Percentiles rank a stretch among this genome's conserved stretches.
phyloP scores from a whole-genome alignment of 2,329 filamentous ascomycete species.

The Monilinia fructicola region DNA sequence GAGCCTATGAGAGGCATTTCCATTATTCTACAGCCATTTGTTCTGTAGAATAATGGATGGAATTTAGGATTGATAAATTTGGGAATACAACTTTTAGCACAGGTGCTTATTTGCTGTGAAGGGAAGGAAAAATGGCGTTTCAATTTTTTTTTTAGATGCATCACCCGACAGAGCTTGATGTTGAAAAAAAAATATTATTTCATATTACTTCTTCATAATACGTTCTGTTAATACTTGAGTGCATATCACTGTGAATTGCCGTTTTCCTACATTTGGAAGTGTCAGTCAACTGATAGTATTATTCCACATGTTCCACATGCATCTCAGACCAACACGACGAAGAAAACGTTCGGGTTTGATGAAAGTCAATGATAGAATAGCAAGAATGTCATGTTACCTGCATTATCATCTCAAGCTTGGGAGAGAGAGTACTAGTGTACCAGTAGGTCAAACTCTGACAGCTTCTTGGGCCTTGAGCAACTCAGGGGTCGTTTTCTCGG shows the following conservation, averaged over 20 bases:
- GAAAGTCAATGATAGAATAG: too few relatives aligned
- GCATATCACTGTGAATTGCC: neutral
- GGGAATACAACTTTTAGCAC: slow-evolving; percentile 13
- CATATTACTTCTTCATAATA: neutral
- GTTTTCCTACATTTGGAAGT: too few relatives aligned
- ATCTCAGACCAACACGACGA: too few relatives aligned
- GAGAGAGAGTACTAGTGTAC: too few relatives aligned
- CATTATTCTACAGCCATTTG: too few relatives aligned
- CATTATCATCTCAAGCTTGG: too few relatives aligned
- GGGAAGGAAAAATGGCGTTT: slow-evolving; percentile 17
- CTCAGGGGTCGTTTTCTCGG: neutral
- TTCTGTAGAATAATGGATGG: neutral
- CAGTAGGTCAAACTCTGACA: neutral
- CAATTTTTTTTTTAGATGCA: neutral
- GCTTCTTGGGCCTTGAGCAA: neutral
- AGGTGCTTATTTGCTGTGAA: slow-evolving; percentile 10
- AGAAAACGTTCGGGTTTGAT: too few relatives aligned
- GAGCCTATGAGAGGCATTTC: neutral
- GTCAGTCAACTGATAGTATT: neutral
- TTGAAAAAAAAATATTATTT: slow-evolving; percentile 16
- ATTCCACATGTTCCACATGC: too few relatives aligned
- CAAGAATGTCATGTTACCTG: too few relatives aligned
- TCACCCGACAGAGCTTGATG: slow-evolving; percentile 4
- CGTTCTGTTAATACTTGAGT: neutral
- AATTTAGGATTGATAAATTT: neutral